Base-by-base conservation (phyloP, 345 rosid genomes). In the Lepidium sativum region DNA sequence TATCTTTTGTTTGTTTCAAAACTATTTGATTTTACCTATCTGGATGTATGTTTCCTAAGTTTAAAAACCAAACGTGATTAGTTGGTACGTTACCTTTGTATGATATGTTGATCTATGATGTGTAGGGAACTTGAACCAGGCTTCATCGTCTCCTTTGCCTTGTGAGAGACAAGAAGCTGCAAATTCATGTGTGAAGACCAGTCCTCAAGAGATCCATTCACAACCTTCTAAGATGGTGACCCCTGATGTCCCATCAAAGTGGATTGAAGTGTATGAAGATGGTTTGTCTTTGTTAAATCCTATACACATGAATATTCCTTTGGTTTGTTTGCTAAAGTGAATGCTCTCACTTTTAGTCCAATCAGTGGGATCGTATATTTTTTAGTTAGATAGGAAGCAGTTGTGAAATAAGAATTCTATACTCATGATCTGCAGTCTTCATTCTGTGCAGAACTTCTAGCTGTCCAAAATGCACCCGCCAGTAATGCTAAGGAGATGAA, bases 171-270 rank as follows among this genome's bases (percentile, higher is more conserved):
- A 51, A 51, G 67, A 65, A 51, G 55, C 49, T 42, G 43, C 4
- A 37, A 35, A n/a, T 17, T 43, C 37, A 43, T 59, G 37, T 58
- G 54, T 21, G 55, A 49, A 35, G 41, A 58, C 54, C 50, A 58
- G 18, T 65, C 7, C n/a, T 34, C 54, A 34, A 50, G 56, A 35
- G 47, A 50, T 11, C 35, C 42, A 65, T 51, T 52, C 71, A 20
- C 66, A 25, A 13, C 71, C 42, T 52, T 33, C 61, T 29, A 59
- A 65, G 54, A 38, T 34, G 47, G 62, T 42, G 67, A 50, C 48
- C 37, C 71, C 76, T 65, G 76, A 72, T 27, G 56, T 52, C 21
- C 67, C 67, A 27, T 50, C 71, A 34, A 42, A 57, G 43, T 65
- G 71, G 71, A 43, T 51, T 34, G 34, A 58, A 35, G 49, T 72